These are phyloP conservation scores for Colletotrichum sp. DNA, from an alignment of 2,329 filamentous ascomycete species.

Conservation along the genomic window DNA sequence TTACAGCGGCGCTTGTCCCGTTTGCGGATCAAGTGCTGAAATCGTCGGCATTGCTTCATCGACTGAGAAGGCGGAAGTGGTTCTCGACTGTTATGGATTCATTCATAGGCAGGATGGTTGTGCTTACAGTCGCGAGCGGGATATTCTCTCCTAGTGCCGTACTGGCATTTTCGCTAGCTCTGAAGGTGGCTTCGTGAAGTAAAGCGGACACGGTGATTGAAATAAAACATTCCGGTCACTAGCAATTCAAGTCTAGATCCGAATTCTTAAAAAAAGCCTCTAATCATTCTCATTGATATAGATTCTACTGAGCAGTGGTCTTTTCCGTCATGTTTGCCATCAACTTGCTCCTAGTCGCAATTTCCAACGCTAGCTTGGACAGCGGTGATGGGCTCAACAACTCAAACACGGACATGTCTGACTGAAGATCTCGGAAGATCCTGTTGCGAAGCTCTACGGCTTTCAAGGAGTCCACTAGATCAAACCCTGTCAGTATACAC, in stretches of 20 bases:
- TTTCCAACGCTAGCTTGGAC: background rate
- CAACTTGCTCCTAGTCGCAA: background rate
- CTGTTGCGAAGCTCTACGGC: conserved; percentile 7
- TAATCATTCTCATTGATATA: accelerated
- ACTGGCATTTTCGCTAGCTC: background rate
- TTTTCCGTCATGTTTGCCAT: background rate
- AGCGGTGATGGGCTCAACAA: conserved; percentile 4
- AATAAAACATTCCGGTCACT: background rate
- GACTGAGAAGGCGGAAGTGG: background rate
- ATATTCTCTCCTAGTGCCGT: background rate
- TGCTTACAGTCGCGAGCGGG: background rate
- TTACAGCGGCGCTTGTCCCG: background rate
- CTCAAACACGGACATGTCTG: conserved; percentile 4
- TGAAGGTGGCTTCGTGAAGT: background rate
- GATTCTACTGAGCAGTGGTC: background rate
- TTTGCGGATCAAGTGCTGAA: background rate
- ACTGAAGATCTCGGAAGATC: background rate
- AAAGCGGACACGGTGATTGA: accelerated
- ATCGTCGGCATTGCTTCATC: background rate
- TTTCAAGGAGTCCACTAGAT: background rate
- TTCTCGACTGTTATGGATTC: background rate
- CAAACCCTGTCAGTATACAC: background rate
- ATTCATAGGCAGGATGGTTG: background rate
- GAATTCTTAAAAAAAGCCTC: accelerated
- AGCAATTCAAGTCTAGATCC: background rate